These are phyloP conservation scores for Eucalyptus tenuipes DNA, from an alignment of 345 rosid species.

Conservation along the genomic window DNA sequence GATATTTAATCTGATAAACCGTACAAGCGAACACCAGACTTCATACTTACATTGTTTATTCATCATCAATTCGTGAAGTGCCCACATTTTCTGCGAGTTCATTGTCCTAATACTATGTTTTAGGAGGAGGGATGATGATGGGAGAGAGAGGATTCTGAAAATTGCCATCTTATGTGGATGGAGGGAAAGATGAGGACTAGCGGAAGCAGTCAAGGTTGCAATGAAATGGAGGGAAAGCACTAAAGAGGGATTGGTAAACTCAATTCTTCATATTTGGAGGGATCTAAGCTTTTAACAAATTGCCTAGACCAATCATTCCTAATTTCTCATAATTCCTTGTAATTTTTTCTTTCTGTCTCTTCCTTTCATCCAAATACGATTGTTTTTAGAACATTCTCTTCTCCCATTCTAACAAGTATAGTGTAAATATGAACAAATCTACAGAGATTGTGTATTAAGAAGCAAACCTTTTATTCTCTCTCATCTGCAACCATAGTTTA, in stretches of 20 bases:
- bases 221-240: not conserved
- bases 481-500: not conserved
- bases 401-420: not conserved
- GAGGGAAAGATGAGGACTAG: not conserved
- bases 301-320: not conserved
- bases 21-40: not conserved
- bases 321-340: not conserved
- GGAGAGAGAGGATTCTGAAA: not conserved
- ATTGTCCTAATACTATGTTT: not conserved
- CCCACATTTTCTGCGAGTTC: not conserved
- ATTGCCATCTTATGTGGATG: not conserved
- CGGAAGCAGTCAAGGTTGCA: no score
- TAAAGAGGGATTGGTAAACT: not conserved
- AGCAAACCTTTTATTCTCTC: not conserved
- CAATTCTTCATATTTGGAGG: not conserved
- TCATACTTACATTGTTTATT: not conserved
- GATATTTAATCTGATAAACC: not conserved
- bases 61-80: not conserved
- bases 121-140: not conserved
- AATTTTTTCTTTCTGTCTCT: not conserved
- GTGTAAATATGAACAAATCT: not conserved
- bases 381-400: not conserved
- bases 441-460: not conserved
- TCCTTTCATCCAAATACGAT: not conserved
- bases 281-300: not conserved